Base-by-base conservation (phyloP, 2,329 filamentous ascomycete species). In the Fusarium haematococcum region DNA sequence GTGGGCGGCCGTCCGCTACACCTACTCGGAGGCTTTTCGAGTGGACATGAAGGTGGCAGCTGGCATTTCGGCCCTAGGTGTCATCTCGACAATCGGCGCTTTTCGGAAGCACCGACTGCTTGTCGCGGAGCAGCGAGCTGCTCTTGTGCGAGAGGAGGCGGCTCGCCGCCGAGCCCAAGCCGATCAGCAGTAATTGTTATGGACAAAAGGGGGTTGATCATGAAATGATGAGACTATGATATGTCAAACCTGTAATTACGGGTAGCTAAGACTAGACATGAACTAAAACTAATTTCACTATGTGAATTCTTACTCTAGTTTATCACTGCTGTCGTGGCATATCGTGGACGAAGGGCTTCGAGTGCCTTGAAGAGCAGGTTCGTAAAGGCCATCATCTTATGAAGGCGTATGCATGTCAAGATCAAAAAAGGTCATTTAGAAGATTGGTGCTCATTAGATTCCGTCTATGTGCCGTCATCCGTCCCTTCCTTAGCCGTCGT, bases 41-140 rank as follows among this genome's bases (percentile, higher is more conserved):
- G 74, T 81, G 59, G 85, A 86, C 58, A 88, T 89, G 87, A 80
- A 81, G 54, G 81, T 86, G n/a, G 85, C 83, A 43, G 81, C 83
- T 1, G 82, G 81, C 3, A 75, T 89, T 16, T 80, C 85, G 11
- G 85, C 80, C 5, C 69, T 82, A 10, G 86, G 82, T 3, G 71
- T 87, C 16, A 18, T 89, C 4, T 73, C 83, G 3, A 82, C 85
- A 1, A 61, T 85, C 18, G 83, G 83, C 0, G 83, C 83, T 0
- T 87, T 83, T 65, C 82, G 81, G 8, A 81, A 80, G 9, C 45
- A 54, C 11, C 69, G 69, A n/a, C 61, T 66, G 14, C 25, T 69
- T n/a, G 57, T 77, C 20, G 56, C 63, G 18, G 73, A 79, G 27
- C 77, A 79, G 39, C 71, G 71, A 32, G 69, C 73, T 37, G 70